A percentile compares a stretch with the other conserved stretches of the same genome.
phyloP scores from a whole-genome alignment of 2,329 filamentous ascomycete species.

The Claviceps sp. region DNA sequence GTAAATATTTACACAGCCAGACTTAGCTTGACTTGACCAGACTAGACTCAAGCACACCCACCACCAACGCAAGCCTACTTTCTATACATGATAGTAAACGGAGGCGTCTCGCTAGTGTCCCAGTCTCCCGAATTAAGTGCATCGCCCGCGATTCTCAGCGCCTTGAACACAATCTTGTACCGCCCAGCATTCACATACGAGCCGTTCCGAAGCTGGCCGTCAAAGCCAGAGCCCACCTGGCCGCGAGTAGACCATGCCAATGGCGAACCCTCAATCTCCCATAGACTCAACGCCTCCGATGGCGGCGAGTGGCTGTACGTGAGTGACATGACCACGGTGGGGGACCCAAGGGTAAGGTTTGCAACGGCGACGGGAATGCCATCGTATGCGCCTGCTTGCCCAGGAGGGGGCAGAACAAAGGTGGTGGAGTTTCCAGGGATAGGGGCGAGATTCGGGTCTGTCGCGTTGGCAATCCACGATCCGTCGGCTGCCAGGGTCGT shows the following conservation, averaged over 20 bases:
- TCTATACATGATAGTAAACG: neutral
- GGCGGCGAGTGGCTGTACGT: neutral
- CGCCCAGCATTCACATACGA: slow-evolving; percentile 25
- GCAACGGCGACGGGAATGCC: neutral
- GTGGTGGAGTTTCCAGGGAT: neutral
- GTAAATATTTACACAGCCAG: neutral
- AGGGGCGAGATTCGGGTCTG: neutral
- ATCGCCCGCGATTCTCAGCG: slow-evolving; percentile 32
- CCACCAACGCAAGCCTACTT: neutral
- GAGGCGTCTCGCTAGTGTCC: slow-evolving; percentile 13
- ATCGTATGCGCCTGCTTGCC: neutral
- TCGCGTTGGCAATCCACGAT: neutral
- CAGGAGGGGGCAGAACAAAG: neutral
- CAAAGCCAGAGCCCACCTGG: slow-evolving; percentile 14
- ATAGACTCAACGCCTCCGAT: neutral
- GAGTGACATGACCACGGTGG: neutral
- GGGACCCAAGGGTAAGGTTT: neutral
- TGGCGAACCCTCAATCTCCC: neutral
- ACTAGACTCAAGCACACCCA: neutral
- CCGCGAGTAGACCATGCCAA: neutral
- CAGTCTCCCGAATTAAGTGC: slow-evolving; percentile 23
- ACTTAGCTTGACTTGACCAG: neutral
- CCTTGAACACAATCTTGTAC: slow-evolving; percentile 29
- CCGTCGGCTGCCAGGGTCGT: neutral
- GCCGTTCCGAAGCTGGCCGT: slow-evolving; percentile 27